Conservation (phyloP, 257 asterid species). For the Lithospermum erythrorhizon region DNA sequence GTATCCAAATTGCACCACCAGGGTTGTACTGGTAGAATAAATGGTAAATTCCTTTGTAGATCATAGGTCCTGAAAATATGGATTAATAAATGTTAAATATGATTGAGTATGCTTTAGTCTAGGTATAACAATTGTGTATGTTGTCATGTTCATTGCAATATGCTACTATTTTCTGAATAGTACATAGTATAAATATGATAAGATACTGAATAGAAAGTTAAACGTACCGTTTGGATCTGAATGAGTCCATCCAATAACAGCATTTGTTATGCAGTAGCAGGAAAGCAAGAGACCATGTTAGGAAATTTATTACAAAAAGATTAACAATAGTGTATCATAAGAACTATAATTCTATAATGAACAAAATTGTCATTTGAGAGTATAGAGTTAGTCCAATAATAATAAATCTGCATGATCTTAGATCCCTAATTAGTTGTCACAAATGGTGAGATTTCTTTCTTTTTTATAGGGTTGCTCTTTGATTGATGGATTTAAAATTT, state of each 20-base stretch:
- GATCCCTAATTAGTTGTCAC: too few relatives aligned
- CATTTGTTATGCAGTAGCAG: not conserved
- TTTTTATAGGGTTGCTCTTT: too few relatives aligned
- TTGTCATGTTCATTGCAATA: not conserved
- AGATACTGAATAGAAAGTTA: not conserved
- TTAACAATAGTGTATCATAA: not conserved
- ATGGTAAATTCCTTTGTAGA: slow-evolving; percentile 59
- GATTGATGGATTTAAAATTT: too few relatives aligned
- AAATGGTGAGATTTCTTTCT: too few relatives aligned
- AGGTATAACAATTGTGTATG: not conserved
- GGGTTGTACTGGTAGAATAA: slow-evolving; percentile 70
- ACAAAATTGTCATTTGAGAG: too few relatives aligned
- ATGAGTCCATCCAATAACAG: not conserved
- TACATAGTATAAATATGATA: too few relatives aligned
- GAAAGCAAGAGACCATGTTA: not conserved
- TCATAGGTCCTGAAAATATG: slow-evolving; percentile 38
- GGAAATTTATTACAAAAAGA: not conserved
- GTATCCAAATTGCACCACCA: slow-evolving; percentile 29
- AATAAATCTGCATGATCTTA: too few relatives aligned
- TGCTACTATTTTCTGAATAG: not conserved
- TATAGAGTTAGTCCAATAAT: too few relatives aligned
- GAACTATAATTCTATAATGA: too few relatives aligned
- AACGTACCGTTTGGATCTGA: not conserved
- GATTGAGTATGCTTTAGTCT: not conserved
- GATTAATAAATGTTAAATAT: not conserved